Percentiles rank a stretch among this genome's conserved stretches.
Evolutionary conservation across 2,329 filamentous ascomycete species (phyloP).

Genomic region (Exophiala mesophila): DNA sequence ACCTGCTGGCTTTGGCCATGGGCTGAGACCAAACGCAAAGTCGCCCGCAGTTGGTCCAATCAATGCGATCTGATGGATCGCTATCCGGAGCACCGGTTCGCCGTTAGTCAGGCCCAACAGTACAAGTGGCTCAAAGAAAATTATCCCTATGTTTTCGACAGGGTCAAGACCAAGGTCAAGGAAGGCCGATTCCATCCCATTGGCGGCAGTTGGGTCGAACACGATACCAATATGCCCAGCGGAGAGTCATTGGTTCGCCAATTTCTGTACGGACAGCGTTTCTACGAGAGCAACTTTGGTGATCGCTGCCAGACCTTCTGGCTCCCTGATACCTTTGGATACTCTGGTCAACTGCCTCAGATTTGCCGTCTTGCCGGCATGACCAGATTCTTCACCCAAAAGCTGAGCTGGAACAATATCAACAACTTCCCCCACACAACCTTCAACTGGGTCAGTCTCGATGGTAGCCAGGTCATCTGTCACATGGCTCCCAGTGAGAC

Average conservation of each 20-base stretch:
- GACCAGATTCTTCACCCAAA: constrained; percentile 95
- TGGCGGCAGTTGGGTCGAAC: constrained; percentile 97
- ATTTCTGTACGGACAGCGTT: constrained; percentile 91
- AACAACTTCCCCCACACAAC: constrained; percentile 98
- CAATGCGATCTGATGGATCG: constrained; percentile 93
- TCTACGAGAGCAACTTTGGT: constrained; percentile 90
- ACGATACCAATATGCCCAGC: constrained; percentile 95
- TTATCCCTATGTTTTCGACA: constrained; percentile 83
- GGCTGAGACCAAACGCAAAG: constrained; percentile 95
- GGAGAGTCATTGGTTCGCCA: constrained; percentile 91
- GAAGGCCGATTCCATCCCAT: constrained; percentile 90
- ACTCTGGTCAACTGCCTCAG: constrained; percentile 90
- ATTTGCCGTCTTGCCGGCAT: constrained; percentile 91
- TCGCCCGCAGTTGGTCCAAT: constrained; percentile 92
- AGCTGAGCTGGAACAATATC: constrained; percentile 99
- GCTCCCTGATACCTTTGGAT: constrained; percentile 97
- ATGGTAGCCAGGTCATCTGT: constrained; percentile 93
- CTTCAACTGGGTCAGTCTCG: constrained; percentile 96
- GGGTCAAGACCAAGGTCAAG: constrained; percentile 86
- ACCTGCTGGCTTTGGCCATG: constrained; percentile 99
- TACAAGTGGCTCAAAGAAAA: constrained; percentile 93
- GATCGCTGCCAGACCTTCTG: constrained; percentile 87
- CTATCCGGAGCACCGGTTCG: constrained; percentile 90
- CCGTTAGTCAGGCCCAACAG: constrained; percentile 90
- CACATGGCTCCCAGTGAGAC: constrained; percentile 97